A percentile compares a stretch with the other conserved stretches of the same genome.
Conservation (phyloP, 148 eudicot species). For the Chenopodium formosanum region DNA sequence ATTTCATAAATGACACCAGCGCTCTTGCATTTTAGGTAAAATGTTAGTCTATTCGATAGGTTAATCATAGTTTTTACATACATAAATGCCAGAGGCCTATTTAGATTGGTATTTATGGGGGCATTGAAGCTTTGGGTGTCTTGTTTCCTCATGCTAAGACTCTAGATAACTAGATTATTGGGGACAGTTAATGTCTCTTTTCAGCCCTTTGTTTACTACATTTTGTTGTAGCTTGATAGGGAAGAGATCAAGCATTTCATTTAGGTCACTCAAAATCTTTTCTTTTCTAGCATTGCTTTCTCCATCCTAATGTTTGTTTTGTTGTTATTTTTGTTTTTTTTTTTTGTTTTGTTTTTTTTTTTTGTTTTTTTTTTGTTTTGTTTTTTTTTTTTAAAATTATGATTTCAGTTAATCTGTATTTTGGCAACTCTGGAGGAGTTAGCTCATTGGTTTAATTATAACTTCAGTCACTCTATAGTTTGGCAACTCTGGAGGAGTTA, state of each 20-base stretch:
- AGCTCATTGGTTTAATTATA: background rate
- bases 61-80: background rate
- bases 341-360: no score
- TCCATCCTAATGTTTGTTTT: no score
- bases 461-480: background rate
- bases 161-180: no score
- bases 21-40: background rate
- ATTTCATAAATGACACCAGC: no score
- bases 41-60: background rate
- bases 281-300: background rate
- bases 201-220: background rate
- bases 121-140: background rate
- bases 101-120: background rate
- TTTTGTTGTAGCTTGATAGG: no score
- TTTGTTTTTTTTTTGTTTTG: no score
- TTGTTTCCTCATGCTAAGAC: background rate
- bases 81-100: background rate
- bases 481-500: conserved; percentile 8
- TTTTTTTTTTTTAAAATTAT: background rate
- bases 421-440: conserved; percentile 8
- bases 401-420: background rate
- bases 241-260: no score
- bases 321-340: background rate
- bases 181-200: background rate
- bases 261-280: no score